phyloP scores from a whole-genome alignment of 2,329 filamentous ascomycete genomes.

The Diaporthe sp. region DNA sequence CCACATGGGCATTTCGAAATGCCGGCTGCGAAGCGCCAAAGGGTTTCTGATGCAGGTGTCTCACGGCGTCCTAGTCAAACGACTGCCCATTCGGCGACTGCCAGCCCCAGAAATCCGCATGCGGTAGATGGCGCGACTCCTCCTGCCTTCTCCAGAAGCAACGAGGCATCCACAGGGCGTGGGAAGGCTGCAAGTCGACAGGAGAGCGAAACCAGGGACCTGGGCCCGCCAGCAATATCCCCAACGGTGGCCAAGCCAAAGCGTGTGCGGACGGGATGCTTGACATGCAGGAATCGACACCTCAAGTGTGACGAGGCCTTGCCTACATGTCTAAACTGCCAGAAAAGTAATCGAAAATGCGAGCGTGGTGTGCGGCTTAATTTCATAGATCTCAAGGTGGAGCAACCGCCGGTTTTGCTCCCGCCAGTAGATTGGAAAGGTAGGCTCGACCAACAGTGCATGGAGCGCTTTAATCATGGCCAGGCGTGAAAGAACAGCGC shows the following conservation, averaged over 20 bases:
- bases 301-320: conserved; percentile 88
- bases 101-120: not conserved
- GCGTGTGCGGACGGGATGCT: conserved; percentile 88
- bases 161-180: not conserved
- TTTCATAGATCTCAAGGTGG: conserved; percentile 88
- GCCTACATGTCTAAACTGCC: conserved; percentile 81
- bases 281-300: conserved; percentile 91
- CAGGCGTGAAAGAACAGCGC: conserved; percentile 1
- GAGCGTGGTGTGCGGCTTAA: conserved; percentile 90
- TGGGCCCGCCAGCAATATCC: not conserved
- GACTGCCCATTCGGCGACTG: not conserved
- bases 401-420: conserved; percentile 74
- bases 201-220: conserved; percentile 18
- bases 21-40: conserved; percentile 40
- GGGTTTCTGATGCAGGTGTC: conserved; percentile 29
- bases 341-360: conserved; percentile 88
- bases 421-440: conserved; percentile 76
- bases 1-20: conserved; percentile 38
- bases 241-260: conserved; percentile 72
- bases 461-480: not conserved
- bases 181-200: conserved; percentile 6
- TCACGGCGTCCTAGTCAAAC: conserved; percentile 16
- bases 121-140: conserved; percentile 11
- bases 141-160: not conserved
- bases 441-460: conserved; percentile 49